phyloP scores from a whole-genome alignment of 192 early-diverging fungal species.

The Linnemannia exigua region DNA sequence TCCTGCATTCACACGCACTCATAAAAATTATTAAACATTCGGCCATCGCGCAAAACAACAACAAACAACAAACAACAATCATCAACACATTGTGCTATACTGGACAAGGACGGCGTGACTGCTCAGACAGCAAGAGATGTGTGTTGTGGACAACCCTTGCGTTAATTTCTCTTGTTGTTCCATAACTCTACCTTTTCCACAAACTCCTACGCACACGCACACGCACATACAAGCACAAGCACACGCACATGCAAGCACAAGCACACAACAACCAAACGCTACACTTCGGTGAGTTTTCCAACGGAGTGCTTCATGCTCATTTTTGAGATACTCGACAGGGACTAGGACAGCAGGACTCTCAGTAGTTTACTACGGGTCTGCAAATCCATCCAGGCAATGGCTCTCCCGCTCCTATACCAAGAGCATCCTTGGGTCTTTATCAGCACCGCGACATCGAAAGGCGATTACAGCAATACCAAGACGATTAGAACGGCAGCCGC shows the following conservation, averaged over 20 bases:
- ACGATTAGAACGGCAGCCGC: neutral
- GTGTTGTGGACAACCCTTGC: too few species aligned
- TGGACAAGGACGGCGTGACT: too few species aligned
- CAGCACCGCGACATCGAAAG: neutral
- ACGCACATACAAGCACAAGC: neutral
- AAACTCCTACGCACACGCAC: too few species aligned
- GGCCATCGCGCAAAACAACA: neutral
- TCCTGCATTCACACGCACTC: neutral
- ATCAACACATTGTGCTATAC: too few species aligned
- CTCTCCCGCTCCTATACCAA: neutral
- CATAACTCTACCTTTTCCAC: too few species aligned
- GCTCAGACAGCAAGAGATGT: too few species aligned
- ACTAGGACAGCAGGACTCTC: neutral
- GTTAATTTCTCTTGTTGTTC: too few species aligned
- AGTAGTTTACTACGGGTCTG: neutral
- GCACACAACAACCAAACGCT: neutral
- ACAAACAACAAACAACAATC: neutral
- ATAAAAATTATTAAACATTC: neutral
- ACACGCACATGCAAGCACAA: neutral
- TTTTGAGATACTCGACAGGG: constrained; percentile 4
- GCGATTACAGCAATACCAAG: neutral
- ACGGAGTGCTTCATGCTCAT: neutral
- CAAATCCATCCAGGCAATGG: neutral
- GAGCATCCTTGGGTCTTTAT: neutral
- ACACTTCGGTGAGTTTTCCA: neutral